These are phyloP conservation scores for Vanrija pseudolonga DNA, from an alignment of 1,284 basidiomycete species.

Conservation along the genomic window DNA sequence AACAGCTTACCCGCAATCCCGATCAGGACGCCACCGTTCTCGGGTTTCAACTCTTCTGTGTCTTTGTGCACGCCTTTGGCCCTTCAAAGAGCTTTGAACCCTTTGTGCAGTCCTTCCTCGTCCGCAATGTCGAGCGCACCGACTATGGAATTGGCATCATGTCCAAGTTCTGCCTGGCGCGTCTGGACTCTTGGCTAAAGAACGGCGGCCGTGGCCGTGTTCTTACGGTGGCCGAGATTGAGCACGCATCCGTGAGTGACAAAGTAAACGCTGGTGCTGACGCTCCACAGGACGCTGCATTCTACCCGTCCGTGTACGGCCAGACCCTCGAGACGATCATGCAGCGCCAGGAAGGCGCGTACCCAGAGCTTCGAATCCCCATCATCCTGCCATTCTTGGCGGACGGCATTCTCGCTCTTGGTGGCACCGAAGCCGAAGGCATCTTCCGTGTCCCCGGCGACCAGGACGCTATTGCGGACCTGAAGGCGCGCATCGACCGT, in stretches of 20 bases:
- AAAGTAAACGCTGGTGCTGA: neutral
- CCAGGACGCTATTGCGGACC: slow-evolving; percentile 72
- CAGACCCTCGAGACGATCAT: slow-evolving; percentile 79
- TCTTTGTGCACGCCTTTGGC: slow-evolving; percentile 78
- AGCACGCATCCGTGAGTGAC: slow-evolving; percentile 69
- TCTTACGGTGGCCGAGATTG: slow-evolving; percentile 74
- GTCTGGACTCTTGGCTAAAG: slow-evolving; percentile 65
- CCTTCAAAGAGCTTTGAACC: slow-evolving; percentile 86
- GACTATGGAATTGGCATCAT: slow-evolving; percentile 78
- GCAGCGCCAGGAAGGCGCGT: slow-evolving; percentile 74
- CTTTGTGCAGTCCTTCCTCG: slow-evolving; percentile 72
- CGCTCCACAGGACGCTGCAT: slow-evolving; percentile 69
- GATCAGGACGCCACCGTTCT: slow-evolving; percentile 76
- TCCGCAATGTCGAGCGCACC: slow-evolving; percentile 56
- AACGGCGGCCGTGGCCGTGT: slow-evolving; percentile 80
- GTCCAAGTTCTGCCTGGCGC: slow-evolving; percentile 76
- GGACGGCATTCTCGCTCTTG: slow-evolving; percentile 80
- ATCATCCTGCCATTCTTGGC: slow-evolving; percentile 88
- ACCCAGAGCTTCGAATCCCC: slow-evolving; percentile 76
- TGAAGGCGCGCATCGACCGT: slow-evolving; percentile 81
- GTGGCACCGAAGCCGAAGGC: slow-evolving; percentile 76
- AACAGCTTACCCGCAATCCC: slow-evolving; percentile 79
- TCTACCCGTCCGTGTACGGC: slow-evolving; percentile 87
- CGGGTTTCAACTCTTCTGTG: slow-evolving; percentile 87
- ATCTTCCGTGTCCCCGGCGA: slow-evolving; percentile 90